Conservation (phyloP, 2,329 filamentous ascomycete genomes). For the Calonectria pseudoreteaudii region DNA sequence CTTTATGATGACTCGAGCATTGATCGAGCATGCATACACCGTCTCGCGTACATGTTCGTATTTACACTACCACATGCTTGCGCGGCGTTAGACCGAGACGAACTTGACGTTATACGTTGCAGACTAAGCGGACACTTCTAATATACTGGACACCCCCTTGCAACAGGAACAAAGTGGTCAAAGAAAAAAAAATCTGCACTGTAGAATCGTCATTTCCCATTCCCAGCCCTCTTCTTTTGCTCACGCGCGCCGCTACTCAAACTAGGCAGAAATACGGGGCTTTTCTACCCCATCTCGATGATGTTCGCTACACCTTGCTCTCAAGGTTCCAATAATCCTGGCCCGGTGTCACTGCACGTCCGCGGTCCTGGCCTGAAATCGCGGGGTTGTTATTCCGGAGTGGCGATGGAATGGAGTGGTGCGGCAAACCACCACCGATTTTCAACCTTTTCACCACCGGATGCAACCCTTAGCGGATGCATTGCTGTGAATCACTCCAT, state of each 20-base stretch:
- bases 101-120: conserved; percentile 1
- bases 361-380: conserved; percentile 1
- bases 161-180: not conserved
- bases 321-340: not conserved
- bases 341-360: conserved; percentile 12
- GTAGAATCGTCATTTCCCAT: not conserved
- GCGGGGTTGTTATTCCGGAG: conserved; percentile 17
- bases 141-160: not conserved
- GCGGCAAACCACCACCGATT: not conserved
- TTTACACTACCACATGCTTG: not conserved
- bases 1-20: not conserved
- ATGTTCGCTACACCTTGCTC: not conserved
- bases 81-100: not conserved
- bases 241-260: conserved; percentile 17
- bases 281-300: conserved; percentile 16
- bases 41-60: not conserved
- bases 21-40: not conserved
- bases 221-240: conserved; percentile 4
- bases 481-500: not conserved
- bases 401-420: not conserved
- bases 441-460: not conserved
- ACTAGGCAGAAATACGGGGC: conserved; percentile 2
- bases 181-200: not conserved
- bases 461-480: not conserved
- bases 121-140: not conserved